Base-by-base conservation (phyloP, 441 rosid species). In the Raphanus hybrid region DNA sequence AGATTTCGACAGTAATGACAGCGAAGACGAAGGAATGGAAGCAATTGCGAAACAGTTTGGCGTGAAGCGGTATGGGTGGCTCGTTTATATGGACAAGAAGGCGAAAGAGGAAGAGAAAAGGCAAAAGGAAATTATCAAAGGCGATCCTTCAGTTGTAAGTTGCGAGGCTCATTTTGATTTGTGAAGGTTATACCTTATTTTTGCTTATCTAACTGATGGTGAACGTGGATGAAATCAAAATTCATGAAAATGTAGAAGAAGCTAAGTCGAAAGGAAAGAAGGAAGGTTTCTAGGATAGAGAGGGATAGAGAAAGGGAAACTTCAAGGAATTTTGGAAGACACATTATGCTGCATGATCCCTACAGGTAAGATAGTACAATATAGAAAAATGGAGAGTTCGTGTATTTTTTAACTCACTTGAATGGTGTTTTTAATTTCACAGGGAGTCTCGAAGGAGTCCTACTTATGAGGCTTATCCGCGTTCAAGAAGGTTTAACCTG, bases 81-180 rank as follows among this genome's bases (percentile, higher is more conserved):
- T 96, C 69, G 97, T 93, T 82, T 92, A 88, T 74, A 90, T 88
- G 97, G 98, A 93, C 67, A 92, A 93, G 85, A 96, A 88, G 63
- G 90, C 94, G 2, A 96, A 96, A 83, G 99, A 93, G 84, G 99
- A 96, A 83, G 97, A 89, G 82, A 90, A 83, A 82, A 86, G 91
- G 81, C 98, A 93, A 65, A 96, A 96, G 82, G 98, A 93, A 87
- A 92, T 91, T 35, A 96, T 93, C 78, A 93, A 92, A 85, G 99
- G 98, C 15, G 97, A 96, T 82, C 99, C 99, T 82, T 88, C 98
- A 64, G 88, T 92, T 82, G 99, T 96, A 84, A 90, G 98, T 89
- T 68, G 59, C 67, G 29, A 59, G 12, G 37, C 55, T 59, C 14
- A 48, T 41, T 16, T 69, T 14, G 55, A 20, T 71, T 15, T 32